Percentiles rank a stretch among this genome's conserved stretches.
Evolutionary conservation across 345 rosid genomes (phyloP).

Genomic region (Pistacia vera): DNA sequence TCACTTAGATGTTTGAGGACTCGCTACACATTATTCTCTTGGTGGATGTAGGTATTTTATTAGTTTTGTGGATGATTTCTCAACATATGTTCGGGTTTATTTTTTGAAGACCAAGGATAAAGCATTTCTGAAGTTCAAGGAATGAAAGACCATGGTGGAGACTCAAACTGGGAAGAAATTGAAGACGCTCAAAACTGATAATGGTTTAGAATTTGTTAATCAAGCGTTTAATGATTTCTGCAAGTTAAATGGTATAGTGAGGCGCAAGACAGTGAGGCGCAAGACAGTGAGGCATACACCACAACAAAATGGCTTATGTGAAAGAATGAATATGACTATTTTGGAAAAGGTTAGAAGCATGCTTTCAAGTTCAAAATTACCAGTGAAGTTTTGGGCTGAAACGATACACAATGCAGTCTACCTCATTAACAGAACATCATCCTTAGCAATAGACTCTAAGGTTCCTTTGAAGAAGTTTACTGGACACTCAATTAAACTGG

Average conservation of each 20-base stretch:
- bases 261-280: no score
- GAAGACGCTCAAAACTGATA: background rate
- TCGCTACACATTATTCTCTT: background rate
- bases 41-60: background rate
- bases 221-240: background rate
- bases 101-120: background rate
- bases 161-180: background rate
- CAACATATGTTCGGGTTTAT: background rate
- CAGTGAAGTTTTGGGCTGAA: background rate
- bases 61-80: slow-evolving; percentile 1
- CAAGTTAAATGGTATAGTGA: background rate
- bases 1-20: background rate
- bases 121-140: background rate
- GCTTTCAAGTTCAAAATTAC: background rate
- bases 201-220: background rate
- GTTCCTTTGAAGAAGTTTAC: background rate
- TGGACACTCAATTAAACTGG: background rate
- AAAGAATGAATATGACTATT: background rate
- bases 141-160: background rate
- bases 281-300: no score
- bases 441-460: background rate
- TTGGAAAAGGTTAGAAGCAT: background rate
- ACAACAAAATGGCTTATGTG: background rate
- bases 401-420: background rate
- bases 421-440: background rate